Conservation (phyloP, 495 filamentous ascomycete genomes). For the Xylaria grammica region DNA sequence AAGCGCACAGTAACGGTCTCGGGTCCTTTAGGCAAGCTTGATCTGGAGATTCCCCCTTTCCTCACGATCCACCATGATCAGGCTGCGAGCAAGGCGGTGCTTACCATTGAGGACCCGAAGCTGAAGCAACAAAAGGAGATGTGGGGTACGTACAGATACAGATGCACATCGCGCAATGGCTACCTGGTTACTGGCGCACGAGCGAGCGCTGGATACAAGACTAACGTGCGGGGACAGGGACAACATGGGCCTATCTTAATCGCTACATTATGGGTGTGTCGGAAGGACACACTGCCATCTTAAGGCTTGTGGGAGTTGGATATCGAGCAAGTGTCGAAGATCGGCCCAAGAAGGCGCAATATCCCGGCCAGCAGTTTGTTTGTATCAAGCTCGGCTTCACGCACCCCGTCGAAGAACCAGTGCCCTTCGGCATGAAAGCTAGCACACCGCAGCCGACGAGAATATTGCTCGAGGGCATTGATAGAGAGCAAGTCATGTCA, state of each 20-base stretch:
- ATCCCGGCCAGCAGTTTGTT: constrained; percentile 84
- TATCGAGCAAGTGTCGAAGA: constrained; percentile 89
- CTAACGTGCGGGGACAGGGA: constrained; percentile 60
- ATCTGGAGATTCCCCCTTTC: constrained; percentile 71
- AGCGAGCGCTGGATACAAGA: background rate
- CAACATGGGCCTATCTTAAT: constrained; percentile 84
- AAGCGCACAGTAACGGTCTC: constrained; percentile 69
- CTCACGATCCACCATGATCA: constrained; percentile 71
- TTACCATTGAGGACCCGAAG: constrained; percentile 68
- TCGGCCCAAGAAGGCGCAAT: constrained; percentile 72
- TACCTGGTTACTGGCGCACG: background rate
- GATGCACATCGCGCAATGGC: background rate
- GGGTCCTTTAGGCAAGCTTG: constrained; percentile 78
- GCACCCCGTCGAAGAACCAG: constrained; percentile 86
- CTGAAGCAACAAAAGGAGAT: constrained; percentile 84
- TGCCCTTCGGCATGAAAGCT: constrained; percentile 83
- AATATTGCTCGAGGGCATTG: constrained; percentile 84
- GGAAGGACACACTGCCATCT: constrained; percentile 91
- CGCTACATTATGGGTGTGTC: constrained; percentile 91
- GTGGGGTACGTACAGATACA: constrained; percentile 76
- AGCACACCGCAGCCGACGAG: constrained; percentile 92
- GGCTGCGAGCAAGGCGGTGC: constrained; percentile 60
- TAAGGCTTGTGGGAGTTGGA: constrained; percentile 94
- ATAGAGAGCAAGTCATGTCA: constrained; percentile 83
- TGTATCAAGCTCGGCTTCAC: constrained; percentile 94